Conservation (phyloP, 2,329 filamentous ascomycete genomes). For the Cercospora brassicicola region DNA sequence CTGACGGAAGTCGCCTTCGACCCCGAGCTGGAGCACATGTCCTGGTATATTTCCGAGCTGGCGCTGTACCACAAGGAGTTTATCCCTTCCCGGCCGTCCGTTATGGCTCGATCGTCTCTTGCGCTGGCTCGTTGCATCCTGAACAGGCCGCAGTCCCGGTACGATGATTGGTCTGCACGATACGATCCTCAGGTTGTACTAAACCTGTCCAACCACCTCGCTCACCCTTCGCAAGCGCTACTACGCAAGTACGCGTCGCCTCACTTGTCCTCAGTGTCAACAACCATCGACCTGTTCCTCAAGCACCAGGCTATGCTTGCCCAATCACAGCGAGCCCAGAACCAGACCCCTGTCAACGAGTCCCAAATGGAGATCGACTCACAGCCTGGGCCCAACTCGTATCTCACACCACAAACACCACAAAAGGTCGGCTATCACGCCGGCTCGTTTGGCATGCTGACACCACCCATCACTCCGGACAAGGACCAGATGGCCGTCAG, state of each 20-base stretch:
- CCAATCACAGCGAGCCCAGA: constrained; percentile 29
- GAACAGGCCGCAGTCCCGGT: constrained; percentile 69
- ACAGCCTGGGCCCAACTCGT: constrained; percentile 35
- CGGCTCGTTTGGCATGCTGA: constrained; percentile 75
- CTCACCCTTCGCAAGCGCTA: constrained; percentile 66
- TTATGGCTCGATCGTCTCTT: constrained; percentile 83
- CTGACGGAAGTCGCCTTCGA: constrained; percentile 74
- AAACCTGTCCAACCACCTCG: constrained; percentile 64
- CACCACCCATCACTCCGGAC: constrained; percentile 82
- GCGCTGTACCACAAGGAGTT: constrained; percentile 96
- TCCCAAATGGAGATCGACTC: constrained; percentile 31
- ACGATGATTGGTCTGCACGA: constrained; percentile 71
- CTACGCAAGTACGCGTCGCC: constrained; percentile 67
- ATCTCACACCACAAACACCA: constrained; percentile 72
- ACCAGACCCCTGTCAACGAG: constrained; percentile 30
- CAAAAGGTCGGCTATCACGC: constrained; percentile 69
- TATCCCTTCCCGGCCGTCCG: constrained; percentile 85
- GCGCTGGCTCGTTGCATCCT: constrained; percentile 85
- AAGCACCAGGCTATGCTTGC: constrained; percentile 54
- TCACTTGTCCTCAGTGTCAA: constrained; percentile 65
- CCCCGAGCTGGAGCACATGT: constrained; percentile 89
- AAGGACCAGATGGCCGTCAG: constrained; percentile 40
- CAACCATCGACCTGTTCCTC: constrained; percentile 66
- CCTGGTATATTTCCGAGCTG: constrained; percentile 90
- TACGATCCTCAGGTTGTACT: constrained; percentile 68